Evolutionary conservation across 441 rosid species (phyloP).

Genomic region (Isatis lusitanica): DNA sequence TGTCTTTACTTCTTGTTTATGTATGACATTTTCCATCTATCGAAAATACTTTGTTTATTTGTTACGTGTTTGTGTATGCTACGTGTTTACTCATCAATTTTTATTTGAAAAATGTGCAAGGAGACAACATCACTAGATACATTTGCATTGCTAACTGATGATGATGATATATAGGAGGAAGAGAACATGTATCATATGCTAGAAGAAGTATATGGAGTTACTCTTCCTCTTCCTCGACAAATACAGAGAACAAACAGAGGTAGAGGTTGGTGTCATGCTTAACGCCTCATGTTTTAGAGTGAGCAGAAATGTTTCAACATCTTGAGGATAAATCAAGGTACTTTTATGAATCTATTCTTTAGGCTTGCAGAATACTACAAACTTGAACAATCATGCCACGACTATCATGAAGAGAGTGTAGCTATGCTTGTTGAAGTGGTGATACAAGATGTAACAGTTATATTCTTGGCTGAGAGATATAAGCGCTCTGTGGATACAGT

Average conservation of each 20-base stretch:
- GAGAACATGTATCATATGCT: not conserved
- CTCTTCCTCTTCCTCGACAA: not conserved
- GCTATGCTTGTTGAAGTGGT: conserved; percentile 6
- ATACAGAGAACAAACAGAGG: not conserved
- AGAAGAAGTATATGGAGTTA: not conserved
- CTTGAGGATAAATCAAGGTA: not conserved
- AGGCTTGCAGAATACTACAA: not conserved
- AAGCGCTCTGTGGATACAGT: not conserved
- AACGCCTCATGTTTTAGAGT: not conserved
- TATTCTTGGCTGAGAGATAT: not conserved
- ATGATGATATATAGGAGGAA: not conserved
- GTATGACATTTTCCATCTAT: no score
- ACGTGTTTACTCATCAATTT: no score
- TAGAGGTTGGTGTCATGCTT: conserved; percentile 12
- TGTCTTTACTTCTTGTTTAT: no score
- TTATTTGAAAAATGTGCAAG: no score
- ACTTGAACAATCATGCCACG: not conserved
- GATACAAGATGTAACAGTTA: not conserved
- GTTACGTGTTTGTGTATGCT: no score
- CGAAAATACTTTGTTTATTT: no score
- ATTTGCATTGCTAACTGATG: not conserved
- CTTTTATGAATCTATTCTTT: not conserved
- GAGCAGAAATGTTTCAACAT: not conserved
- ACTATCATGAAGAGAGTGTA: not conserved
- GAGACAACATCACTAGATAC: not conserved